Evolutionary conservation across 108 stramenopile genomes (phyloP).

Genomic region (Pseudonitzschia multiseries): DNA sequence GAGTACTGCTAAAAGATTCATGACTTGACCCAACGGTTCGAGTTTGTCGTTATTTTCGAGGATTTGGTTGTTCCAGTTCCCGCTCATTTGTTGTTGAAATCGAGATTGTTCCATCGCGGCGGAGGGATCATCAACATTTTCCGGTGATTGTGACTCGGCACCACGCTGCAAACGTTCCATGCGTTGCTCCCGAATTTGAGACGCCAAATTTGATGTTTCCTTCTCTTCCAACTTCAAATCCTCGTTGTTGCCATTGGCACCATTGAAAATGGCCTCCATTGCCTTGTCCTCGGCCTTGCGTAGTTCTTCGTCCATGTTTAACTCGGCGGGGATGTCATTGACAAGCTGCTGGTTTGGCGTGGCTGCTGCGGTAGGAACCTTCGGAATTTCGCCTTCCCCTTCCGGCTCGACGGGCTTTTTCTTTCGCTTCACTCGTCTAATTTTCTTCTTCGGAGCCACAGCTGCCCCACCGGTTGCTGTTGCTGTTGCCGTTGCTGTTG

Average conservation of each 20-base stretch:
- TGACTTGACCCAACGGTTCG: constrained; percentile 62
- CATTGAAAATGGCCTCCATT: constrained; percentile 11
- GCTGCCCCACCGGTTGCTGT: constrained; percentile 23
- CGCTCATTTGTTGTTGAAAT: constrained; percentile 72
- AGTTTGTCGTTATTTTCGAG: constrained; percentile 70
- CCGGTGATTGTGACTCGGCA: constrained; percentile 7
- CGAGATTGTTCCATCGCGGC: constrained; percentile 43
- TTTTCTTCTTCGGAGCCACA: constrained; percentile 24
- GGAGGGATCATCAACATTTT: constrained; percentile 1
- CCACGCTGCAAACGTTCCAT: constrained; percentile 38
- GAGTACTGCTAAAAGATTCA: constrained; percentile 76
- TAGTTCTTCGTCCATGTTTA: constrained; percentile 26
- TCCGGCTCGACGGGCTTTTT: not conserved
- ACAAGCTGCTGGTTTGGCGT: not conserved
- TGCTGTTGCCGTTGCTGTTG: too few species aligned
- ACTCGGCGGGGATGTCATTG: constrained; percentile 30
- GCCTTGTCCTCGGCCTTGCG: constrained; percentile 3
- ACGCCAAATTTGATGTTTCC: constrained; percentile 29
- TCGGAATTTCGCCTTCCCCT: not conserved
- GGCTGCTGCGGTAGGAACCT: not conserved
- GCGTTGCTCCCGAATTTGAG: constrained; percentile 50
- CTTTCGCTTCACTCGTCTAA: constrained; percentile 30
- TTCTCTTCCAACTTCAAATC: constrained; percentile 13
- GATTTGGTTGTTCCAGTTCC: constrained; percentile 79
- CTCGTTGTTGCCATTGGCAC: constrained; percentile 22